phyloP scores from a whole-genome alignment of 352 stramenopile genomes.

The Globisporangium camurandrum region DNA sequence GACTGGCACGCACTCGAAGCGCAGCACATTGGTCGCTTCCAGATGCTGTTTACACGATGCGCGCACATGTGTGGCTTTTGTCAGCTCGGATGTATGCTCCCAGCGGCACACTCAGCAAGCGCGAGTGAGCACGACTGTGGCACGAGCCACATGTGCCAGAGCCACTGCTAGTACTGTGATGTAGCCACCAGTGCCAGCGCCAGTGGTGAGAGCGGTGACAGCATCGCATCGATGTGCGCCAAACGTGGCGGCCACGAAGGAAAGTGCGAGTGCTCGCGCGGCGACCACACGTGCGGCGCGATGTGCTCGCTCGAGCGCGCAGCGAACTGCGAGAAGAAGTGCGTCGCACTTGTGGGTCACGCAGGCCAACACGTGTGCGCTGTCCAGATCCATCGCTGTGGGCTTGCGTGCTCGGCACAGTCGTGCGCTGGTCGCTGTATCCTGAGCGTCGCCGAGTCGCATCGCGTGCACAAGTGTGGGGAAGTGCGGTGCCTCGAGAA shows the following conservation, averaged over 20 bases:
- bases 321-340: slow-evolving; percentile 44
- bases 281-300: slow-evolving; percentile 56
- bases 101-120: slow-evolving; percentile 20
- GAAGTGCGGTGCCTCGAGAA: slow-evolving; percentile 43
- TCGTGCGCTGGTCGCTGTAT: slow-evolving; percentile 40
- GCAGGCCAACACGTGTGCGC: slow-evolving; percentile 38
- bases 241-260: slow-evolving; percentile 60
- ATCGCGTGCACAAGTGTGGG: slow-evolving; percentile 52
- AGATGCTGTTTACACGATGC: slow-evolving; percentile 50
- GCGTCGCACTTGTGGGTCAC: slow-evolving; percentile 38
- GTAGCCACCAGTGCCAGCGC: slow-evolving; percentile 5
- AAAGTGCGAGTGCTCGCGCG: slow-evolving; percentile 48
- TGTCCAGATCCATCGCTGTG: slow-evolving; percentile 49
- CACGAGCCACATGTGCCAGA: slow-evolving; percentile 37
- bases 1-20: slow-evolving; percentile 44
- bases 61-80: slow-evolving; percentile 42
- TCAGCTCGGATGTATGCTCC: slow-evolving; percentile 62
- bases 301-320: slow-evolving; percentile 33
- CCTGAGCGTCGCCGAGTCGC: slow-evolving; percentile 34
- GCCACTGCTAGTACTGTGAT: slow-evolving; percentile 43
- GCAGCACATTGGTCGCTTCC: slow-evolving; percentile 35
- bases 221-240: slow-evolving; percentile 29
- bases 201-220: slow-evolving; percentile 1
- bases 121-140: slow-evolving; percentile 37
- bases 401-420: slow-evolving; percentile 31